Base-by-base conservation (phyloP, 2,329 filamentous ascomycete genomes). In the Aspergillus versicolor region DNA sequence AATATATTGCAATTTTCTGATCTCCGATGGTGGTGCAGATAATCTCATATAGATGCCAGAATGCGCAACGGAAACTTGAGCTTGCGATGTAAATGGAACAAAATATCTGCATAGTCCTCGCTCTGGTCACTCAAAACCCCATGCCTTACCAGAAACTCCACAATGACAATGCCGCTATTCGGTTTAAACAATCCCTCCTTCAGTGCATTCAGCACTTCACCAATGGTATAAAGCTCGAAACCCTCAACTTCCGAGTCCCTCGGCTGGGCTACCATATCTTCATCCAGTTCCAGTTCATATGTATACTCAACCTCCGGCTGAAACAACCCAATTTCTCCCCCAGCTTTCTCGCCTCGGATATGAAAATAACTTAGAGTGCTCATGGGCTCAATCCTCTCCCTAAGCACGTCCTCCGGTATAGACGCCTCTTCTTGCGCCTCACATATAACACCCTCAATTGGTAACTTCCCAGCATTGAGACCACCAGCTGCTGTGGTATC, bases 121-220 rank as follows among this genome's bases (percentile, higher is more conserved):
- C 64, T 69, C 42, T 73, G 69, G 6, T 51, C 22, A 1, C 43
- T 72, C 17, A 75, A 11, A 24, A 73, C 59, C 1, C 71, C 68
- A 61, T 70, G 69, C 37, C 65, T 52, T 45, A 74, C 67, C 15
- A 75, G 64, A 56, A 71, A 72, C 13, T 72, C 67, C 9, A 75
- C 56, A 17, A 71, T 60, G 13, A 69, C 67, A n/a, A 73, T 52
- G 8, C 67, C 64, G 50, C 68, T 67, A 61, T 71, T 69, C 5
- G 64, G 61, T 47, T 73, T 72, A 40, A 75, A 74, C 44, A 62
- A 57, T 3, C 67, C 65, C 4, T 44, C 42, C 6, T 43, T 37
- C 55, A 75, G 42, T 2, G 69, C 69, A 4, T 52, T 32, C n/a
- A 64, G 43, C 1, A 73, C 61, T 43, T 73, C 60, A 0, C 65